Evolutionary conservation across 768 basidiomycete genomes (phyloP).

Genomic region (Leccinum truebloodii): DNA sequence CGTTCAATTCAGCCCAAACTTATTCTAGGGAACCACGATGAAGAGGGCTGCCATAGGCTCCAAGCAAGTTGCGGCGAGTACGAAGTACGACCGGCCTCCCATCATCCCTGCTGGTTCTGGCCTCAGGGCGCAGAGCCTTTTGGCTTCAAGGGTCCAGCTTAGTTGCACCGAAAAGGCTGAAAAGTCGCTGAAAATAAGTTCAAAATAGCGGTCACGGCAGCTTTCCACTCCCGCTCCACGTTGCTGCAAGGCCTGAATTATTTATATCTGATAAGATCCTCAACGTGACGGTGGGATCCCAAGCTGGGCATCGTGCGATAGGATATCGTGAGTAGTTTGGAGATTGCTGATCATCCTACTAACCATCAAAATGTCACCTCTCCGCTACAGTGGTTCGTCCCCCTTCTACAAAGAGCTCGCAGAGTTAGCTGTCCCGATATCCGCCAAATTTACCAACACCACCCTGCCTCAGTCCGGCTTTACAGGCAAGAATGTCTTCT

Average conservation of each 20-base stretch:
- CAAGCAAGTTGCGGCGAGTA: too few relatives aligned
- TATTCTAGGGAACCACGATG: too few relatives aligned
- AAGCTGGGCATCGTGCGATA: too few relatives aligned
- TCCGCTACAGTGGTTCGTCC: background rate
- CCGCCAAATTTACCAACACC: conserved; percentile 35
- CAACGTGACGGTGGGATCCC: background rate
- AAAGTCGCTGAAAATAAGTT: too few relatives aligned
- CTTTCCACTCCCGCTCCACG: background rate
- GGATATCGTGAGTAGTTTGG: too few relatives aligned
- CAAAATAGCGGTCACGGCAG: background rate
- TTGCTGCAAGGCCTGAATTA: background rate
- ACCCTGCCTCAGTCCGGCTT: conserved; percentile 1
- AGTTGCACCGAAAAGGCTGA: background rate
- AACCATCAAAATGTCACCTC: background rate
- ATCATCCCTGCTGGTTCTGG: too few relatives aligned
- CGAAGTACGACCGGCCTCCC: too few relatives aligned
- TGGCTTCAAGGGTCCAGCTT: too few relatives aligned
- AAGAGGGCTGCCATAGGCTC: too few relatives aligned
- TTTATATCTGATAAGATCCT: background rate
- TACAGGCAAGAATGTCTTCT: conserved; percentile 11
- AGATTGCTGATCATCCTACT: background rate
- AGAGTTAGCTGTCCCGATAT: conserved; percentile 41
- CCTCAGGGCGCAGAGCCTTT: too few relatives aligned
- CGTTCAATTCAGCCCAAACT: too few relatives aligned
- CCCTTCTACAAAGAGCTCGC: conserved; percentile 8